Conservation (phyloP, 306 rosid species). For the Begonia fuchsioides region DNA sequence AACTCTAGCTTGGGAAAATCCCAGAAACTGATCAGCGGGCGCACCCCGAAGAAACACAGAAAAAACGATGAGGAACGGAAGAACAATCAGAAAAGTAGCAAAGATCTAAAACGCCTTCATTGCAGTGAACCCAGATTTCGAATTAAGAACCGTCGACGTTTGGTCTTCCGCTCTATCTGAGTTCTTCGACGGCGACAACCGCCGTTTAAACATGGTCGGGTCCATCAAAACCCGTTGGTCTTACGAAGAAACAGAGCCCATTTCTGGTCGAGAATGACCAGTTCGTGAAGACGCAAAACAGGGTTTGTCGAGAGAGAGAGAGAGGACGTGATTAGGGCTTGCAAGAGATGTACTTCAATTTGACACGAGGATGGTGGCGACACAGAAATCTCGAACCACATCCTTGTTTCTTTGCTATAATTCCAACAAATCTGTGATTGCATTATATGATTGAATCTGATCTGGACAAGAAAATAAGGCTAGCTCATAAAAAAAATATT, state of each 20-base stretch:
- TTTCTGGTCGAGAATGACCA: background rate
- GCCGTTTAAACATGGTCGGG: slow-evolving; percentile 7
- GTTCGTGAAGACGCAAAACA: background rate
- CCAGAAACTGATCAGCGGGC: slow-evolving; percentile 9
- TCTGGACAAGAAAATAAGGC: too few relatives aligned
- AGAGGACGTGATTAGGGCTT: background rate
- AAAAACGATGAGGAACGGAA: slow-evolving; percentile 19
- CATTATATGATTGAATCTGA: too few relatives aligned
- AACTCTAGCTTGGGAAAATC: slow-evolving; percentile 19
- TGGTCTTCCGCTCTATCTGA: background rate
- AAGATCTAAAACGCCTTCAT: slow-evolving; percentile 21
- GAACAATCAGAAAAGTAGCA: slow-evolving; percentile 11
- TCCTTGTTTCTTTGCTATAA: background rate
- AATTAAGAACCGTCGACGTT: background rate
- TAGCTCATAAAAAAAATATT: too few relatives aligned
- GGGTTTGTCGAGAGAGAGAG: background rate
- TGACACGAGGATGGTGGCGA: background rate
- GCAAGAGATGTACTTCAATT: too few relatives aligned
- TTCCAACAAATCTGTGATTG: too few relatives aligned
- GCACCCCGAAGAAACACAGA: slow-evolving; percentile 13
- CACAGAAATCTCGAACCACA: background rate
- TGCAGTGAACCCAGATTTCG: slow-evolving; percentile 4
- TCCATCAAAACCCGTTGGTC: slow-evolving; percentile 8
- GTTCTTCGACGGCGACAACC: slow-evolving; percentile 1
- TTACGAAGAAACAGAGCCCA: background rate